phyloP scores from a whole-genome alignment of 441 rosid species.

The Bocquillonia castaneifolia region DNA sequence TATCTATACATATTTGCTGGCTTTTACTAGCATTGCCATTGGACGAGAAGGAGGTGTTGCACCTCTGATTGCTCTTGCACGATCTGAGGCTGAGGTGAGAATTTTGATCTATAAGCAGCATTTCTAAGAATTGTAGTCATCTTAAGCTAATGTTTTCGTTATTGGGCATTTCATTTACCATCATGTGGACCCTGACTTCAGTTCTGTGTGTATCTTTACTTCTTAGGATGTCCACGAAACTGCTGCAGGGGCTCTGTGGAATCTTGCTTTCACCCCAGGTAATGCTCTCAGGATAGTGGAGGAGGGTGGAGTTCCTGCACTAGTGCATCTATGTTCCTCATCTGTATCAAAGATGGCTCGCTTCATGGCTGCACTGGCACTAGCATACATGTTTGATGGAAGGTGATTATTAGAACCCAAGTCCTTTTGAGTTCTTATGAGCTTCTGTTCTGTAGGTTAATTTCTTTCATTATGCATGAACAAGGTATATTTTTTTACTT shows the following conservation, averaged over 20 bases:
- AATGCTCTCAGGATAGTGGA: slow-evolving; percentile 91
- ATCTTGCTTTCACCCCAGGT: slow-evolving; percentile 83
- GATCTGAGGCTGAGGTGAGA: slow-evolving; percentile 80
- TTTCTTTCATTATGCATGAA: neutral
- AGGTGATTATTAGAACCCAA: slow-evolving; percentile 40
- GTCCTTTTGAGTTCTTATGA: neutral
- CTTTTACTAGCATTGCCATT: slow-evolving; percentile 65
- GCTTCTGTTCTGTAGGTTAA: slow-evolving; percentile 13
- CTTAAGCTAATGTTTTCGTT: neutral
- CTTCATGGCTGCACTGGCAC: slow-evolving; percentile 93
- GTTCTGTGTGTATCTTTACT: slow-evolving; percentile 12
- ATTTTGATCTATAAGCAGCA: slow-evolving; percentile 10
- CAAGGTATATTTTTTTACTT: too few species aligned
- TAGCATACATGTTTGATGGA: slow-evolving; percentile 95
- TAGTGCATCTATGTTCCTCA: slow-evolving; percentile 77
- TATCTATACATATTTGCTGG: slow-evolving; percentile 15
- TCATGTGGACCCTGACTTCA: slow-evolving; percentile 8
- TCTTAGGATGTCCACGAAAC: slow-evolving; percentile 97
- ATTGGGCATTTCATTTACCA: neutral
- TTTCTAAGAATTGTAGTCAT: neutral
- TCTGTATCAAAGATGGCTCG: slow-evolving; percentile 94
- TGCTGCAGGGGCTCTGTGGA: slow-evolving; percentile 98
- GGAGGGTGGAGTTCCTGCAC: slow-evolving; percentile 92
- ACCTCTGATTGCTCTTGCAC: slow-evolving; percentile 80
- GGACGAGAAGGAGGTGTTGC: slow-evolving; percentile 98